Evolutionary conservation across 2,329 filamentous ascomycete genomes (phyloP).

Genomic region (Colletotrichum sp.): DNA sequence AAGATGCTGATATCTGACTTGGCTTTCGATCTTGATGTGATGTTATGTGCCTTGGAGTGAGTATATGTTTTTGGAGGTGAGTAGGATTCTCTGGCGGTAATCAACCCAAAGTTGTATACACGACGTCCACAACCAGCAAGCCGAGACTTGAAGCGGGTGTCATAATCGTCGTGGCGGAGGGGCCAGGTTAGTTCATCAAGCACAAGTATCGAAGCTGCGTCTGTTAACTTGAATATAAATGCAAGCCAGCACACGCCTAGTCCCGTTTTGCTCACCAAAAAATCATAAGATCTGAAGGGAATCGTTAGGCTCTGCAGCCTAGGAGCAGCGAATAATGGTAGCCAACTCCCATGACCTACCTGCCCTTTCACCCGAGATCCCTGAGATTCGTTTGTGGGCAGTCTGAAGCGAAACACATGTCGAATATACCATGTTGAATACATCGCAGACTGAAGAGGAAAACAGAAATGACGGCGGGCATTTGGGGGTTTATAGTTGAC

Average conservation of each 20-base stretch:
- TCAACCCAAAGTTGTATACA: too few relatives aligned
- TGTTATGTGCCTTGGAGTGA: background rate
- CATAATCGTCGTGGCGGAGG: background rate
- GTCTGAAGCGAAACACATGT: background rate
- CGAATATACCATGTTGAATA: background rate
- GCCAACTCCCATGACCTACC: background rate
- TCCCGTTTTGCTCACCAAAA: background rate
- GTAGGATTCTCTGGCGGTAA: background rate
- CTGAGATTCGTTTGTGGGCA: rapidly evolving
- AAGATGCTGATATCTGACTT: slow-evolving; percentile 13
- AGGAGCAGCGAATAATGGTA: background rate
- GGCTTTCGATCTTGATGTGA: background rate
- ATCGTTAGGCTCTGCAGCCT: background rate
- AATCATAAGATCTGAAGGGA: too few relatives aligned
- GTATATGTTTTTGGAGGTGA: background rate
- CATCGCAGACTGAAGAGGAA: background rate
- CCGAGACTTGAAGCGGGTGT: background rate
- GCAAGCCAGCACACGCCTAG: background rate
- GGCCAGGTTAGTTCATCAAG: background rate
- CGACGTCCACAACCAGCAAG: background rate
- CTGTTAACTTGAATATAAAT: background rate
- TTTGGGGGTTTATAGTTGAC: background rate
- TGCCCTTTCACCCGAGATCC: background rate
- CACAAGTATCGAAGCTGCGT: background rate
- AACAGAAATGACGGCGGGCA: background rate